Percentiles rank a stretch among this genome's conserved stretches.
Evolutionary conservation across 805 yeast species (phyloP).

Genomic region (Cyberlindnera xishuangbannaensis): DNA sequence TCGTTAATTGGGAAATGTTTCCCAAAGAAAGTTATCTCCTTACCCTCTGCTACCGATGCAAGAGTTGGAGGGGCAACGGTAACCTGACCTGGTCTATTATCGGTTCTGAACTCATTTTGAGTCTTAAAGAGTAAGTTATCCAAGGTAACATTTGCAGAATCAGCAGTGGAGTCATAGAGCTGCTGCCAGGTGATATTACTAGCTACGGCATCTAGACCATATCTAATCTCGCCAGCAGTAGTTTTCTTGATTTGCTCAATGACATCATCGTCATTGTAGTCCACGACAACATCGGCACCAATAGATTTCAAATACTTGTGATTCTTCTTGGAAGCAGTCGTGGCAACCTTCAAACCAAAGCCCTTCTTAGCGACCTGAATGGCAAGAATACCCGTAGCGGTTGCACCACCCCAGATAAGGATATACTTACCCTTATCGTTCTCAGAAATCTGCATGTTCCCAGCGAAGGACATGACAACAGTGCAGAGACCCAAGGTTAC

Average conservation of each 20-base stretch:
- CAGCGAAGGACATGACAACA: conserved; percentile 42
- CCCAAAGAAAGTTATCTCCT: conserved; percentile 28
- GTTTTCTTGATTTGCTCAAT: conserved; percentile 35
- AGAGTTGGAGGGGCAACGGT: conserved; percentile 29
- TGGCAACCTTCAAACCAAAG: conserved; percentile 36
- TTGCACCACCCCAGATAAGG: conserved; percentile 64
- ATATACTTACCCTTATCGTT: conserved; percentile 36
- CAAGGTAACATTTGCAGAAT: conserved; percentile 28
- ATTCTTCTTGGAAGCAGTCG: conserved; percentile 46
- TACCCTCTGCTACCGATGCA: conserved; percentile 35
- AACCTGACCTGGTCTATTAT: conserved; percentile 30
- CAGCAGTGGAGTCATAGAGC: conserved; percentile 31
- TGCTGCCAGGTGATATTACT: conserved; percentile 26
- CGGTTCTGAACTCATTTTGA: conserved; percentile 23
- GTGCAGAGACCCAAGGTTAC: conserved; percentile 36
- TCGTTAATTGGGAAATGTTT: conserved; percentile 24
- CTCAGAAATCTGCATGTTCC: conserved; percentile 37
- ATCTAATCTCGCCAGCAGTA: conserved; percentile 26
- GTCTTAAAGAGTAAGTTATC: conserved; percentile 31
- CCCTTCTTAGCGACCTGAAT: conserved; percentile 53
- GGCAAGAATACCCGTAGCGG: conserved; percentile 52
- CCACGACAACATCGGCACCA: conserved; percentile 49
- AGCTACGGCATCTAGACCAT: conserved; percentile 32
- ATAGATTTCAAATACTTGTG: conserved; percentile 33
- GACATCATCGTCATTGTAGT: conserved; percentile 43